Percentiles rank a stretch among this genome's conserved stretches.
These are phyloP conservation scores for Vitis amurensis DNA, from an alignment of 164 flowering plant genomes.

Conservation along the genomic window DNA sequence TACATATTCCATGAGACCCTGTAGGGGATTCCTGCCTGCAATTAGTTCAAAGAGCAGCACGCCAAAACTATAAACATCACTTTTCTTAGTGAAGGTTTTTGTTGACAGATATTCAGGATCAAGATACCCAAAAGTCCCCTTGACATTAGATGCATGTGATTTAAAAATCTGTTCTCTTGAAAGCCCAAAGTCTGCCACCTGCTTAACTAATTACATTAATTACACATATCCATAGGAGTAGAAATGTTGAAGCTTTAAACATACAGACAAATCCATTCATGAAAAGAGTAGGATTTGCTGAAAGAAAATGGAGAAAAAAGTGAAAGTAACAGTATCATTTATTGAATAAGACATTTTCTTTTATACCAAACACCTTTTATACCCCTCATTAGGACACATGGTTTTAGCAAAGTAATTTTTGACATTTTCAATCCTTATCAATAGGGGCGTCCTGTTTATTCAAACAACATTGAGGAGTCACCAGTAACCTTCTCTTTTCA, in stretches of 20 bases:
- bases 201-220: neutral
- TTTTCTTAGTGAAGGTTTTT: constrained; percentile 65
- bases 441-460: too few relatives aligned
- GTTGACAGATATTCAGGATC: constrained; percentile 73
- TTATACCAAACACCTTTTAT: too few relatives aligned
- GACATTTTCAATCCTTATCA: too few relatives aligned
- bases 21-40: constrained; percentile 66
- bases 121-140: constrained; percentile 73
- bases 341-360: too few relatives aligned
- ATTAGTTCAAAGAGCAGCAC: constrained; percentile 70
- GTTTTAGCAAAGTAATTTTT: too few relatives aligned
- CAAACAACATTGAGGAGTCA: too few relatives aligned
- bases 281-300: too few relatives aligned
- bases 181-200: constrained; percentile 84
- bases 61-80: constrained; percentile 74
- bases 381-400: too few relatives aligned
- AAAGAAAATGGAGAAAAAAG: neutral
- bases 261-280: neutral
- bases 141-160: constrained; percentile 42
- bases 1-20: constrained; percentile 72
- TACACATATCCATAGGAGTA: neutral
- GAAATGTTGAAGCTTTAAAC: too few relatives aligned
- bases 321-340: too few relatives aligned
- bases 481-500: too few relatives aligned
- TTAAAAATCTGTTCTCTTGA: constrained; percentile 62